Evolutionary conservation across 768 basidiomycete genomes (phyloP), one percentile per base, ranked within the genome.

Genomic region (Hydnomerulius pinastri): DNA sequence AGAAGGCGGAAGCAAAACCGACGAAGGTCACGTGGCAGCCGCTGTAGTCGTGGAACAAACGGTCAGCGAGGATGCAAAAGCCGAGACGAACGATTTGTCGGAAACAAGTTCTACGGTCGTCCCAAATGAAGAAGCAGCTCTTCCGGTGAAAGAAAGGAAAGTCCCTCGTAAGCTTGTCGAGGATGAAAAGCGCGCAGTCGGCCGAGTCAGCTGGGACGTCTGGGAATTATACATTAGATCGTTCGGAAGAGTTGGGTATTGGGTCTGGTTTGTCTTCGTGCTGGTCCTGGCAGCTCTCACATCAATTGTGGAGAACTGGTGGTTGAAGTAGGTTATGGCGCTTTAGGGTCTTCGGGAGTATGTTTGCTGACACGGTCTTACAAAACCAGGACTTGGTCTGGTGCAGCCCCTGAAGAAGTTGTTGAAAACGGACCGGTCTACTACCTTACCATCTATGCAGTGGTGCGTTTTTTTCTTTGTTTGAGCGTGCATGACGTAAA

Each of bases 81-180:
- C 32, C 5, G 56, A 61, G 50, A 56, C 44, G 6, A 65, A 63
- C 12, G 55, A 58, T 0, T 60, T 28, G 25, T 73, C 74, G 38
- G 77, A 81, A 59, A 72, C 71, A 11, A 67, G 62, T 45, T 75
- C 73, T 5, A 71, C 72, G 12, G 76, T 66, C n/a, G 56, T 69
- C 7, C 55, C 71, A 17, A 54, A 58, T 11, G 62, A 70, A 2
- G 62, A 64, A 12, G 67, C 58, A 17, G 70, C 50, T 18, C 67
- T 71, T 6, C 58, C 62, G 6, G 69, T 70, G 21, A 27, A 60
- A 5, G 56, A 64, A 40, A 78, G 74, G 62, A 86, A 81, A 57
- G 62, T 73, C 2, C 86, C 90, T 0, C 74, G 89, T 29, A 92
- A 91, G 63, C 78, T 92, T 38, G 72, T 92, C 8, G 90, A 93